Conservation (phyloP, 2,329 filamentous ascomycete genomes). For the Pseudogymnoascus sp. region DNA sequence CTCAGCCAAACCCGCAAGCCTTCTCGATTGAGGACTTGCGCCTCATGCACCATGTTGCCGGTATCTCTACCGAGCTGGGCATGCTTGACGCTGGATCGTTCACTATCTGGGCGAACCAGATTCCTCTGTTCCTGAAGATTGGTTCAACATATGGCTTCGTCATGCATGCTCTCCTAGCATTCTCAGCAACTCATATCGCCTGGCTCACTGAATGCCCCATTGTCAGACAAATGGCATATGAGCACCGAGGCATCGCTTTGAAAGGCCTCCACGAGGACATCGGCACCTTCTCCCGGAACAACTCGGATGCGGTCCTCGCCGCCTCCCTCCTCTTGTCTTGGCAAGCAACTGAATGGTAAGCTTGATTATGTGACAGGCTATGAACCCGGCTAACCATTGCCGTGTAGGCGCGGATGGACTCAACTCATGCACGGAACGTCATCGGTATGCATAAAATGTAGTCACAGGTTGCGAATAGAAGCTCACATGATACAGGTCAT, state of each 20-base stretch:
- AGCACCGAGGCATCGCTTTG: conserved; percentile 77
- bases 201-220: conserved; percentile 80
- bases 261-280: conserved; percentile 86
- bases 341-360: conserved; percentile 94
- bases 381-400: conserved; percentile 30
- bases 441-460: conserved; percentile 51
- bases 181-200: conserved; percentile 90
- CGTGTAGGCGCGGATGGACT: conserved; percentile 75
- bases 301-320: conserved; percentile 84
- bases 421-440: conserved; percentile 87
- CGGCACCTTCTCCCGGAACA: conserved; percentile 71
- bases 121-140: conserved; percentile 83
- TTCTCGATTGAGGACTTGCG: conserved; percentile 74
- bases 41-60: conserved; percentile 83
- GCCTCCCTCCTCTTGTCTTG: conserved; percentile 88
- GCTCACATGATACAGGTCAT: conserved; percentile 55
- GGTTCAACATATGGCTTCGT: conserved; percentile 78
- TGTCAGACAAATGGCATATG: conserved; percentile 80
- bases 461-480: neutral
- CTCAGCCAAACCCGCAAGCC: conserved; percentile 62
- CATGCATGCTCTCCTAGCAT: conserved; percentile 85
- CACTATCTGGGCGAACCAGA: conserved; percentile 86
- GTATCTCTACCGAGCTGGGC: conserved; percentile 75
- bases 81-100: conserved; percentile 71
- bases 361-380: conserved; percentile 25